Evolutionary conservation across 441 rosid genomes (phyloP), one percentile per base, ranked within the genome.

Genomic region (Euphorbia celastroides): DNA sequence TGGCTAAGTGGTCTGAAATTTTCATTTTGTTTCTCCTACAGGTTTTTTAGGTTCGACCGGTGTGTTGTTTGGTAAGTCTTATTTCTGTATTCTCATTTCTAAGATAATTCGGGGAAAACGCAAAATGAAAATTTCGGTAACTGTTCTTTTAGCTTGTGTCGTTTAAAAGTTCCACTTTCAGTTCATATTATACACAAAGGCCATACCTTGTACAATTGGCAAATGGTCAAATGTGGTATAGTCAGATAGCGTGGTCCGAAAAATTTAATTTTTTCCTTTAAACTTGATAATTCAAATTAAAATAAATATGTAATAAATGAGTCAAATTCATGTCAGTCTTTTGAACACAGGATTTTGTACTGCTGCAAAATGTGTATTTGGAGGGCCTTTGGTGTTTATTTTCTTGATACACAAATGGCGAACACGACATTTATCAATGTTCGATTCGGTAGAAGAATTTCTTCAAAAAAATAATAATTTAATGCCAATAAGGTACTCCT

Each of bases 401-500:
- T 60, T 66, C 57, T 31, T 65, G 57, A 36, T 71, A 2, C 26
- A 57, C 23, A 58, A 19, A 58, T 71, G 69, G 70, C 28, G 42
- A 48, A 58, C 50, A 52, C 48, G 70, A 2, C 66, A 71, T 60
- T 36, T 51, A 38, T 65, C 70, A 11, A 71, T 65, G 75, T 66
- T 57, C 13, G 62, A 65, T 34, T 27, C 55, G 14, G 42, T 66
- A 0, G 65, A 71, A 54, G 66, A 65, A 59, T 70, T 70, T 14
- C 64, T 70, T 20, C 67, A 64, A 36, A 57, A 50, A 31, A 48
- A 57, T 16, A 56, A 70, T 20, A 70, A 64, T 41, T 23, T 60
- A 23, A 71, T 60, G 66, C 75, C 67, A n/a, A 60, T 72, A 42
- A 66, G 75, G 46, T 66, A 72, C 36, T 60, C 67, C 36, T 61